A percentile compares a stretch with the other conserved stretches of the same genome.
Evolutionary conservation across 75 land plant species (phyloP).

Genomic region (Cunninghamia lanceolata): DNA sequence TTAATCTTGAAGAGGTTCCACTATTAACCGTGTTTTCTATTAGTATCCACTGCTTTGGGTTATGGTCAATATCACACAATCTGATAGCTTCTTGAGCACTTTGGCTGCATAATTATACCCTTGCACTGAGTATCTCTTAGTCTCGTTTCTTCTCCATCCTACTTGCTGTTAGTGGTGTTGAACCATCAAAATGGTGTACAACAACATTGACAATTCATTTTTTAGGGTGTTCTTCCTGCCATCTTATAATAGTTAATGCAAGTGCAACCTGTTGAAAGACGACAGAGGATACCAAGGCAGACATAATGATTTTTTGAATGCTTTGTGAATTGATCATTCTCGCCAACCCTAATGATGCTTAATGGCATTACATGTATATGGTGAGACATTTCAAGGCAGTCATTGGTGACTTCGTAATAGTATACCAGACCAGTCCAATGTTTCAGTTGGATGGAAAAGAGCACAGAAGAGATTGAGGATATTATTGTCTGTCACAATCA

Average conservation of each 20-base stretch:
- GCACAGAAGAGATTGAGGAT: background rate
- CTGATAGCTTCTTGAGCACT: background rate
- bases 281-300: background rate
- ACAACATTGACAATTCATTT: too few species aligned
- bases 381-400: background rate
- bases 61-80: background rate
- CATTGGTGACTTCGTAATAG: background rate
- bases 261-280: background rate
- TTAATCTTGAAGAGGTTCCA: too few species aligned
- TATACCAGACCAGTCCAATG: background rate
- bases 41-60: background rate
- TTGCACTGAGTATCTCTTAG: background rate
- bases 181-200: too few species aligned
- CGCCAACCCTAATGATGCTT: background rate
- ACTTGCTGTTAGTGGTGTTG: too few species aligned
- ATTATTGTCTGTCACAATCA: background rate
- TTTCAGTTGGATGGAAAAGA: background rate
- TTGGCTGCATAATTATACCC: background rate
- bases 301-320: too few species aligned
- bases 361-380: background rate
- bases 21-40: too few species aligned
- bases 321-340: background rate
- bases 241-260: background rate
- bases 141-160: background rate
- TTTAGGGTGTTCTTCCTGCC: background rate